phyloP scores from a whole-genome alignment of 257 asterid species.

The Plectranthus barbatus region DNA sequence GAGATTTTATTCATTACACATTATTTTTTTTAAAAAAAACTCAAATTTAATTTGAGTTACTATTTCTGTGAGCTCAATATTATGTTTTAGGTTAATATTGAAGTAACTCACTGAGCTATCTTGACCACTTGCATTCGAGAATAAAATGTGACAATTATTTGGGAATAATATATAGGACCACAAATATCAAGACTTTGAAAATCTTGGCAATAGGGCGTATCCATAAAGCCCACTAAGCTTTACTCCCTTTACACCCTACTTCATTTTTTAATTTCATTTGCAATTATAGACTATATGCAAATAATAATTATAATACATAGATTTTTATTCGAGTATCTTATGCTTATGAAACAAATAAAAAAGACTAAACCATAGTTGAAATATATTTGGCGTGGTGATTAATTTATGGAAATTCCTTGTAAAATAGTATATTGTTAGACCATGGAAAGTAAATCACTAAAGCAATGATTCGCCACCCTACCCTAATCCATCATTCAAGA shows the following conservation, averaged over 20 bases:
- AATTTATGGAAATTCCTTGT: background rate
- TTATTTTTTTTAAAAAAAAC: too few relatives aligned
- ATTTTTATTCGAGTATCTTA: background rate
- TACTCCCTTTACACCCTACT: constrained; percentile 25
- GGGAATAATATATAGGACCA: constrained; percentile 17
- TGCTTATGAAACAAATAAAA: background rate
- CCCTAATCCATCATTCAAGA: constrained; percentile 1
- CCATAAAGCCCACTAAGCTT: constrained; percentile 29
- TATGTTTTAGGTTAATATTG: too few relatives aligned
- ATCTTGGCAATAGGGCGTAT: constrained; percentile 22
- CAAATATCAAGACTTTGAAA: constrained; percentile 11
- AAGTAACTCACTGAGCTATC: too few relatives aligned
- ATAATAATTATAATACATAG: background rate
- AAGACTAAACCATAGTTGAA: background rate
- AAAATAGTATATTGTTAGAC: background rate
- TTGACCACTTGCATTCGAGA: background rate
- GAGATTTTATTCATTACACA: too few relatives aligned
- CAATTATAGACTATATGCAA: background rate
- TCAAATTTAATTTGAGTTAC: too few relatives aligned
- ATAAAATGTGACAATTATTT: constrained; percentile 21
- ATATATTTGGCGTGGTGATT: background rate
- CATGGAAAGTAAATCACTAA: background rate
- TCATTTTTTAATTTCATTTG: background rate
- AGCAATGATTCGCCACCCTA: background rate
- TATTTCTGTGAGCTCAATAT: too few relatives aligned